Evolutionary conservation across 2,329 filamentous ascomycete genomes (phyloP).

Genomic region (Pseudovirgaria hyperparasitica): DNA sequence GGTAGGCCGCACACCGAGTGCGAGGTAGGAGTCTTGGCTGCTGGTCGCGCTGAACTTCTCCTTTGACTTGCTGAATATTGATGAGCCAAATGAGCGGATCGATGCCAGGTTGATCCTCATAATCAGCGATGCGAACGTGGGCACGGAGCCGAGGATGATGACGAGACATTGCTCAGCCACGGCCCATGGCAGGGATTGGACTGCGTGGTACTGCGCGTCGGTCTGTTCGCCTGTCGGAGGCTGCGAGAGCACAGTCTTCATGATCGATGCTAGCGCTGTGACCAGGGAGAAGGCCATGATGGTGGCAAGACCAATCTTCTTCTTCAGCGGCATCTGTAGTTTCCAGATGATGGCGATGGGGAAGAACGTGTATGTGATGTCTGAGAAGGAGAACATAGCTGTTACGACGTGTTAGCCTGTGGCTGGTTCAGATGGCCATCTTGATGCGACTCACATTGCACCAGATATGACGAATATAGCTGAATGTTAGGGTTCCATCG

Average conservation of each 20-base stretch:
- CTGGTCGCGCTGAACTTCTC: too few species aligned
- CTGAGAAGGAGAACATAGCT: neutral
- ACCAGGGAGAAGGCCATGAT: constrained; percentile 4
- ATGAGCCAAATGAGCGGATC: too few species aligned
- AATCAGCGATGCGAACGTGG: too few species aligned
- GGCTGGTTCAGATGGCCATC: too few species aligned
- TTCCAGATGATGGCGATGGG: constrained; percentile 4
- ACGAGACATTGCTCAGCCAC: constrained; percentile 3
- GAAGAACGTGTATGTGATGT: constrained; percentile 2
- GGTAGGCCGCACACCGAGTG: too few species aligned
- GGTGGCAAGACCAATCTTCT: constrained; percentile 2
- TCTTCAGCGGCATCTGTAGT: constrained; percentile 4
- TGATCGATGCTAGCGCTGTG: constrained; percentile 3
- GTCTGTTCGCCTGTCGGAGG: neutral
- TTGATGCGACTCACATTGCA: constrained; percentile 3
- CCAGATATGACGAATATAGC: neutral
- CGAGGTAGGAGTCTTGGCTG: too few species aligned
- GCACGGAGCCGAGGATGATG: constrained; percentile 4
- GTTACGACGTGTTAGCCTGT: neutral
- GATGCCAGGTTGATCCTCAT: too few species aligned
- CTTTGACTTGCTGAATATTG: too few species aligned
- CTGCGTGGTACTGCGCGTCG: constrained; percentile 3
- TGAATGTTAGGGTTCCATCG: constrained; percentile 1
- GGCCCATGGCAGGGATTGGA: constrained; percentile 1
- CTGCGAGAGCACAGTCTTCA: constrained; percentile 4